Conservation (phyloP, 1,139 yeast species). For the Chernovozyma aurita region DNA sequence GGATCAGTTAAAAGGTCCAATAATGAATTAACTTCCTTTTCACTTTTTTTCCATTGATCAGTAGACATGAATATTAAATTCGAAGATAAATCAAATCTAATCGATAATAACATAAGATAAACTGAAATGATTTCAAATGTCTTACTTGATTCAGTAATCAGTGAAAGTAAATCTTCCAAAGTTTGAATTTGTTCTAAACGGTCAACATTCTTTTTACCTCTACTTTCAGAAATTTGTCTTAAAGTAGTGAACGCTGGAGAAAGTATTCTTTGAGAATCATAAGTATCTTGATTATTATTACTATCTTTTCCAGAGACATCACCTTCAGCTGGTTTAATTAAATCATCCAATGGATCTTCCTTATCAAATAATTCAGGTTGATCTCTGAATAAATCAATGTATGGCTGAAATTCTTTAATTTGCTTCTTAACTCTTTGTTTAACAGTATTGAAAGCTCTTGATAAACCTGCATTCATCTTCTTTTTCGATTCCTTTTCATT, state of each 20-base stretch:
- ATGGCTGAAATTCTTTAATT: conserved; percentile 59
- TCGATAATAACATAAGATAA: conserved; percentile 77
- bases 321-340: conserved; percentile 10
- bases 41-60: conserved; percentile 76
- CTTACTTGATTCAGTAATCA: conserved; percentile 36
- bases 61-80: conserved; percentile 71
- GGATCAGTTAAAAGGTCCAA: conserved; percentile 67
- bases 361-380: conserved; percentile 71
- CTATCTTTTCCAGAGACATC: conserved; percentile 18
- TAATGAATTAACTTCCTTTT: conserved; percentile 57
- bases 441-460: conserved; percentile 82
- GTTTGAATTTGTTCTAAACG: conserved; percentile 69
- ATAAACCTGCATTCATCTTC: conserved; percentile 76
- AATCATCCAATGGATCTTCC: conserved; percentile 37
- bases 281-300: conserved; percentile 4
- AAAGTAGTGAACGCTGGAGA: conserved; percentile 67
- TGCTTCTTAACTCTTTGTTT: conserved; percentile 88
- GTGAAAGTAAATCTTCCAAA: conserved; percentile 59
- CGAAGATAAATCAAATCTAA: conserved; percentile 78
- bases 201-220: conserved; percentile 95
- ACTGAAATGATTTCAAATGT: conserved; percentile 78
- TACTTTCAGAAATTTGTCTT: conserved; percentile 73
- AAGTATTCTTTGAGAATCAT: conserved; percentile 21
- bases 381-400: conserved; percentile 57
- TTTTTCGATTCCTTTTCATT: conserved; percentile 58